phyloP scores from a whole-genome alignment of 768 basidiomycete genomes.

The Sutorius australiensis region DNA sequence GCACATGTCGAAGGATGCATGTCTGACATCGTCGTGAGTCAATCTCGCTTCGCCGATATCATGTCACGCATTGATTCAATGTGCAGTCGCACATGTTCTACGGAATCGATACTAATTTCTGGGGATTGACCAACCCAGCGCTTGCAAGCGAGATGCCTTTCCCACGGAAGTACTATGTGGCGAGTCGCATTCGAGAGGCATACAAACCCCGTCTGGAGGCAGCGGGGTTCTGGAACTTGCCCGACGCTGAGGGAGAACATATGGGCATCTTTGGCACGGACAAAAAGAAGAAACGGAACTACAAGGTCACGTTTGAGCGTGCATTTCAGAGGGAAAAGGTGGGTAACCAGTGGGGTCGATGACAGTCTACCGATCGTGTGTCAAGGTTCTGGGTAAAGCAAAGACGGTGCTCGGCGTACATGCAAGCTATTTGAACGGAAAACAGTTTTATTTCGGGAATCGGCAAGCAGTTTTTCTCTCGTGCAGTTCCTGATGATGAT shows the following conservation, averaged over 20 bases:
- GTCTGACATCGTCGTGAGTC: slow-evolving; percentile 68
- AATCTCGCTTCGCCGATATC: not conserved
- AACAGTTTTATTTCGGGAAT: slow-evolving; percentile 49
- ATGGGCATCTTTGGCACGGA: slow-evolving; percentile 31
- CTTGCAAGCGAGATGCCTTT: slow-evolving; percentile 56
- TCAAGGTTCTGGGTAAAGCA: slow-evolving; percentile 58
- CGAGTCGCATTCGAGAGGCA: slow-evolving; percentile 54
- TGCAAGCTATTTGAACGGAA: slow-evolving; percentile 47
- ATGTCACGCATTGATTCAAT: slow-evolving; percentile 5
- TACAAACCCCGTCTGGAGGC: slow-evolving; percentile 58
- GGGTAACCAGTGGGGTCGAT: not conserved
- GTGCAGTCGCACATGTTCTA: slow-evolving; percentile 61
- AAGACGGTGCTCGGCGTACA: slow-evolving; percentile 56
- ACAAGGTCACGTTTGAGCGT: slow-evolving; percentile 41
- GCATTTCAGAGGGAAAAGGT: slow-evolving; percentile 66
- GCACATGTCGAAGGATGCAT: slow-evolving; percentile 63
- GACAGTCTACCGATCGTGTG: slow-evolving; percentile 3
- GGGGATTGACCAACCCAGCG: slow-evolving; percentile 47
- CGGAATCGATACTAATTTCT: slow-evolving; percentile 61
- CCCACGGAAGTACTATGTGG: slow-evolving; percentile 74
- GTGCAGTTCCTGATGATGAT: not conserved
- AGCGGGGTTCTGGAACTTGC: slow-evolving; percentile 57
- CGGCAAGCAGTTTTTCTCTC: slow-evolving; percentile 34
- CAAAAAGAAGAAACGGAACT: slow-evolving; percentile 33
- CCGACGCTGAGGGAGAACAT: slow-evolving; percentile 39